Base-by-base conservation (phyloP, 108 stramenopile genomes). In the Nitzschia inconspicua region DNA sequence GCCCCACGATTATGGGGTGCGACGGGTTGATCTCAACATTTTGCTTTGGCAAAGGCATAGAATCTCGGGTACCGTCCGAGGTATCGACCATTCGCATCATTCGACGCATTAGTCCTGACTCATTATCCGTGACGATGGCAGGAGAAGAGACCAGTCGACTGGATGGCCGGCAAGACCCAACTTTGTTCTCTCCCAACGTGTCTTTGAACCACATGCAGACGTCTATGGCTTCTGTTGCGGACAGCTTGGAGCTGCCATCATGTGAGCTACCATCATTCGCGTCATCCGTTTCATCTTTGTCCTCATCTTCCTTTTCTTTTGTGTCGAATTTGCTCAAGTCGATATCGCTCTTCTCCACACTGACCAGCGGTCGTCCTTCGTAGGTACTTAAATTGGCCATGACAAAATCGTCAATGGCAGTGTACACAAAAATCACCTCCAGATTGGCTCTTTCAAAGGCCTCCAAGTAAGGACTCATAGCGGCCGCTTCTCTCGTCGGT, bases 1-100 rank as follows among this genome's bases (percentile, higher is more conserved):
- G 58, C 6, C 88, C 88, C 2, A 85, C 70, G 55, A 98, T 94
- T 50, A 99, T 79, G 24, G 95, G 93, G 60, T 98, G 96, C 23
- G 80, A 80, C 16, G 96, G 95, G 85, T 99, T 99, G 65, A 99
- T 80, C 75, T 97, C 94, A 14, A 99, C 76, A 20, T 83, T 77
- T 81, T 98, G 99, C 67, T 91, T 93, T 24, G 96, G 97, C 47
- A 99, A 58, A 3, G 83, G 85, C 75, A 88, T 88, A 26, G 56
- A 48, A 41, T 74, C 79, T 9, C 75, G 72, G 10, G 75, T 78
- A 13, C 91, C 91, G 41, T 85, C 88, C 48, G 84, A 77, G n/a
- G 83, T 88, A 51, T 97, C 95, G 9, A 99, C 90, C 77, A 97
- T 85, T 44, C 93, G 75, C 97, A 98, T 98, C 97, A 99, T 97